Evolutionary conservation across 139 green algal genomes (phyloP).

Genomic region (Coelastrella sp.): DNA sequence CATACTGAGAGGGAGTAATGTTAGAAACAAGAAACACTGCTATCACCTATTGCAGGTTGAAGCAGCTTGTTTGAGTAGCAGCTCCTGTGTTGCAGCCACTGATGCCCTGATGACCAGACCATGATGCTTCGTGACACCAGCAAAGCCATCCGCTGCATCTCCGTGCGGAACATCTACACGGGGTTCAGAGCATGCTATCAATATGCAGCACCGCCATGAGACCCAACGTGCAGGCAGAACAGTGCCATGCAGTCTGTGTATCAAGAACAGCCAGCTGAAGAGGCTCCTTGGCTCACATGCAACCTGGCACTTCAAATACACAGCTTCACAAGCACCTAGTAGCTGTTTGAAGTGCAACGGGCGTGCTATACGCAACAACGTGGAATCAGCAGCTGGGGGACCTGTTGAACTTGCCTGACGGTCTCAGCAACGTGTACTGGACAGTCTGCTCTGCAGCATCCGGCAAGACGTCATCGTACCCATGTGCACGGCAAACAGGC

Average conservation of each 20-base stretch:
- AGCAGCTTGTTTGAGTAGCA: neutral
- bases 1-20: neutral
- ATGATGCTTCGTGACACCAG: neutral
- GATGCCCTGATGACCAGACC: neutral
- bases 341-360: too few relatives aligned
- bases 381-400: neutral
- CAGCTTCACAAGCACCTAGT: neutral
- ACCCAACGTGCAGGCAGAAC: too few relatives aligned
- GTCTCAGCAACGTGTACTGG: conserved; percentile 24
- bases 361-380: neutral
- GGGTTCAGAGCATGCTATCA: neutral
- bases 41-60: neutral
- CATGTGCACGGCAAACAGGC: conserved; percentile 6
- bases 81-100: neutral
- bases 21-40: neutral
- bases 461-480: conserved; percentile 19
- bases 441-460: neutral
- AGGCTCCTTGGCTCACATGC: too few relatives aligned
- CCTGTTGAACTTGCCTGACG: neutral
- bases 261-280: too few relatives aligned
- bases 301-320: neutral
- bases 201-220: neutral
- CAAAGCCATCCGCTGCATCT: neutral
- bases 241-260: too few relatives aligned
- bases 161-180: neutral